Conservation (phyloP, 2,329 filamentous ascomycete species). For the Alternaria longipes region DNA sequence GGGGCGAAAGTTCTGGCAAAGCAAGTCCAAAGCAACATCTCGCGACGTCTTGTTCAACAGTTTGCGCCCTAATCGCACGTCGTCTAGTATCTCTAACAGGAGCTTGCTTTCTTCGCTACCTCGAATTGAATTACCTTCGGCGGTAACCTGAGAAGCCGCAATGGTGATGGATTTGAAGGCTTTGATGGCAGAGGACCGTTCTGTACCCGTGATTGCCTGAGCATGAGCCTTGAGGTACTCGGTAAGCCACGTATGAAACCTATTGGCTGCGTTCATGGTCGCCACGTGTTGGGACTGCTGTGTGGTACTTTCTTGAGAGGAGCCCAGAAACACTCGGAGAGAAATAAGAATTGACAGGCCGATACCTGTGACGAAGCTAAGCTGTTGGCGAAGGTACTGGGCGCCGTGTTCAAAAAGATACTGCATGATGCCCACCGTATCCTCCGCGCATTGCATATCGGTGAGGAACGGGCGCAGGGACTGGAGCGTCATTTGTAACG, state of each 20-base stretch:
- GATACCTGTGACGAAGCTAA: constrained; percentile 83
- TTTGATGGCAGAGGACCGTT: constrained; percentile 48
- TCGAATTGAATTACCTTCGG: constrained; percentile 73
- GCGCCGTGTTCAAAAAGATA: constrained; percentile 79
- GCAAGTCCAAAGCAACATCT: constrained; percentile 72
- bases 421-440: constrained; percentile 84
- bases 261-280: constrained; percentile 77
- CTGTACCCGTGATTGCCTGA: constrained; percentile 29
- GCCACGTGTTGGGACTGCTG: constrained; percentile 83
- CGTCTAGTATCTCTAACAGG: constrained; percentile 79
- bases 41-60: constrained; percentile 76
- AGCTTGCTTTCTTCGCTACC: constrained; percentile 81
- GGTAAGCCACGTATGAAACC: constrained; percentile 82
- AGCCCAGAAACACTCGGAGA: constrained; percentile 77
- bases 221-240: constrained; percentile 69
- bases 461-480: constrained; percentile 80
- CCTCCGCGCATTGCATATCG: constrained; percentile 87
- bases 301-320: constrained; percentile 79
- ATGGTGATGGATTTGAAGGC: constrained; percentile 74
- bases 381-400: constrained; percentile 68
- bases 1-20: constrained; percentile 78
- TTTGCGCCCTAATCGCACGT: constrained; percentile 68
- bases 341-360: constrained; percentile 81
- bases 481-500: constrained; percentile 88
- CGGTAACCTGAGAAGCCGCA: constrained; percentile 73